Evolutionary conservation across 140 eudicot genomes (phyloP).

Genomic region (Ambrosia hybrid): DNA sequence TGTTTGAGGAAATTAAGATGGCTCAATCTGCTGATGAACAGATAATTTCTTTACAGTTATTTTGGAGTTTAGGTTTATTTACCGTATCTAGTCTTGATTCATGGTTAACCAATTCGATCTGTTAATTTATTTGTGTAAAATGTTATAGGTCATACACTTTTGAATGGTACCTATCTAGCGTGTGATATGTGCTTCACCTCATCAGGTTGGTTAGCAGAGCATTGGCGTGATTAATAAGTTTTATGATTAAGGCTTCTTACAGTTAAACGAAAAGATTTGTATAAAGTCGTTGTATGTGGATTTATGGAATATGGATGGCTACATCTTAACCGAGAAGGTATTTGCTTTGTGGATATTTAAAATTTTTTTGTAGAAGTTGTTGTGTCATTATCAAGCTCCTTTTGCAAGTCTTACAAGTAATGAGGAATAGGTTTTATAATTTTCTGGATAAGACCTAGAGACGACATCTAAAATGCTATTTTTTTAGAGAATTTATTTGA

Average conservation of each 20-base stretch:
- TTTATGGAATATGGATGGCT: constrained; percentile 2
- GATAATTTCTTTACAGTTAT: constrained; percentile 16
- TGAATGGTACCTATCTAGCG: no score
- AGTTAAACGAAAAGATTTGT: constrained; percentile 26
- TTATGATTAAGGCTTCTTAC: not conserved
- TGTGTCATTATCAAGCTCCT: constrained; percentile 35
- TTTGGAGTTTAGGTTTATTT: constrained; percentile 19
- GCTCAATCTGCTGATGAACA: constrained; percentile 43
- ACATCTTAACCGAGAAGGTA: constrained; percentile 20
- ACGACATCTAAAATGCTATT: no score
- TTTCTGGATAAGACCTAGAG: not conserved
- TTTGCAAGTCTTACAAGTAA: constrained; percentile 11
- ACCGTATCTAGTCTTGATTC: constrained; percentile 27
- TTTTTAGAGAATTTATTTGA: no score
- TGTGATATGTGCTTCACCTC: no score
- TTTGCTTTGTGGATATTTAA: not conserved
- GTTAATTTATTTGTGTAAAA: constrained; percentile 10
- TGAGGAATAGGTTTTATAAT: not conserved
- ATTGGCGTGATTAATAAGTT: constrained; percentile 1
- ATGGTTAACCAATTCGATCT: constrained; percentile 31
- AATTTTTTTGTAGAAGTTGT: constrained; percentile 20
- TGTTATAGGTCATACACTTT: no score
- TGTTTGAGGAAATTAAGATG: constrained; percentile 50
- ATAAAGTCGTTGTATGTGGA: constrained; percentile 14
- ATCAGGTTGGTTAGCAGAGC: not conserved